Conservation (phyloP, 2,329 filamentous ascomycete genomes). For the Talaromyces sp. region DNA sequence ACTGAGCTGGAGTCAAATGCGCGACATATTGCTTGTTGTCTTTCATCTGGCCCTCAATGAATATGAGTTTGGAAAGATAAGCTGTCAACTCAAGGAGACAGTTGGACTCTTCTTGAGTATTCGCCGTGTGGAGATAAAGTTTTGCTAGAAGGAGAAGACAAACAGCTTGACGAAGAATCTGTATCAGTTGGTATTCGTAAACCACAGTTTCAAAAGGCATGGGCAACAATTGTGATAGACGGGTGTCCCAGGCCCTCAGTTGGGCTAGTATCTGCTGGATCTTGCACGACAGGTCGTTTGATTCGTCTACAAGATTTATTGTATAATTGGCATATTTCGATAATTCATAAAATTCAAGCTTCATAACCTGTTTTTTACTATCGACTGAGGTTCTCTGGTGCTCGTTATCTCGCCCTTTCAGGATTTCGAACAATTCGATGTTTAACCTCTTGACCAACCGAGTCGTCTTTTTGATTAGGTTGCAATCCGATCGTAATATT, state of each 20-base stretch:
- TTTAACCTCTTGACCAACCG: not conserved
- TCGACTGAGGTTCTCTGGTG: not conserved
- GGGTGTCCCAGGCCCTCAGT: not conserved
- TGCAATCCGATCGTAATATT: not conserved
- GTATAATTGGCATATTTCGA: not conserved
- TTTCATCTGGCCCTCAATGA: not conserved
- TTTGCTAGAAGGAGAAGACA: not conserved
- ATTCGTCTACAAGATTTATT: not conserved
- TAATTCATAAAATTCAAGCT: not conserved
- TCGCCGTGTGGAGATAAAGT: not conserved
- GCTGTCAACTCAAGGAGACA: not conserved
- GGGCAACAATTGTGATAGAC: not conserved
- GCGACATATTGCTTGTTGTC: not conserved
- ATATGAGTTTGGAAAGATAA: constrained; percentile 2
- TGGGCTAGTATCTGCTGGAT: not conserved
- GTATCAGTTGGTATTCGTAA: not conserved
- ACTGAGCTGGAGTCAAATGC: constrained; percentile 1
- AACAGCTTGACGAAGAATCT: not conserved
- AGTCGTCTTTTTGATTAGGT: not conserved
- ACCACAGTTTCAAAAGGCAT: not conserved
- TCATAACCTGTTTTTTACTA: not conserved
- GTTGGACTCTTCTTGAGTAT: not conserved
- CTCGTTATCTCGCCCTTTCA: not conserved
- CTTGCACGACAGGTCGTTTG: not conserved
- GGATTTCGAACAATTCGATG: not conserved